A percentile compares a stretch with the other conserved stretches of the same genome.
Evolutionary conservation across 768 basidiomycete species (phyloP).

Genomic region (Xerocomellus chrysenteron): DNA sequence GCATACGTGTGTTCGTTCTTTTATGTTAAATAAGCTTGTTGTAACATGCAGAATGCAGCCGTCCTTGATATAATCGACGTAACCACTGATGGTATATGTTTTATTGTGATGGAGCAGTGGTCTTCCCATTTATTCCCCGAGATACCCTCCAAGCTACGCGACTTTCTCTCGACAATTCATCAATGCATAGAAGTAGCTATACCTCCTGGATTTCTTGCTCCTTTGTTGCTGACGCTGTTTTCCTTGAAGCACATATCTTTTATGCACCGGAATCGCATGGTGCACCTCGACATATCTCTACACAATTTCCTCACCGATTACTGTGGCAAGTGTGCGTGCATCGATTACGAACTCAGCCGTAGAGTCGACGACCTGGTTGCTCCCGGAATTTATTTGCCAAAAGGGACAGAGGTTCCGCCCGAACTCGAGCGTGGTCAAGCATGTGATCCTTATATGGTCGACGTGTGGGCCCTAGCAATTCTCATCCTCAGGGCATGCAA

Average conservation of each 20-base stretch:
- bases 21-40: background rate
- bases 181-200: slow-evolving; percentile 67
- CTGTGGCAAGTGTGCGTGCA: slow-evolving; percentile 63
- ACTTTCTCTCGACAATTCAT: slow-evolving; percentile 56
- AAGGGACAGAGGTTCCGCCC: slow-evolving; percentile 68
- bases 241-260: slow-evolving; percentile 58
- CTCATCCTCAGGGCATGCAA: slow-evolving; percentile 65
- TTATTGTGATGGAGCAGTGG: slow-evolving; percentile 85
- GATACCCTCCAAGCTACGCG: slow-evolving; percentile 48
- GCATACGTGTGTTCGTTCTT: slow-evolving; percentile 57
- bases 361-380: slow-evolving; percentile 42
- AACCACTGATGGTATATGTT: slow-evolving; percentile 49
- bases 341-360: slow-evolving; percentile 70
- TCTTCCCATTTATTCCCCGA: slow-evolving; percentile 57
- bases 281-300: slow-evolving; percentile 71
- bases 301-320: slow-evolving; percentile 69
- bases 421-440: slow-evolving; percentile 56
- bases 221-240: slow-evolving; percentile 1
- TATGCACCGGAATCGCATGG: slow-evolving; percentile 65
- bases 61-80: slow-evolving; percentile 63
- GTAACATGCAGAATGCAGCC: slow-evolving; percentile 41
- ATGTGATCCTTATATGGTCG: slow-evolving; percentile 65
- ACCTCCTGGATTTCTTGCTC: background rate
- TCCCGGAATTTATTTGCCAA: slow-evolving; percentile 42
- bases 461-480: slow-evolving; percentile 71